A percentile compares a stretch with the other conserved stretches of the same genome.
These are phyloP conservation scores for Chlorella sp. DNA, from an alignment of 139 green algal species.

Conservation along the genomic window DNA sequence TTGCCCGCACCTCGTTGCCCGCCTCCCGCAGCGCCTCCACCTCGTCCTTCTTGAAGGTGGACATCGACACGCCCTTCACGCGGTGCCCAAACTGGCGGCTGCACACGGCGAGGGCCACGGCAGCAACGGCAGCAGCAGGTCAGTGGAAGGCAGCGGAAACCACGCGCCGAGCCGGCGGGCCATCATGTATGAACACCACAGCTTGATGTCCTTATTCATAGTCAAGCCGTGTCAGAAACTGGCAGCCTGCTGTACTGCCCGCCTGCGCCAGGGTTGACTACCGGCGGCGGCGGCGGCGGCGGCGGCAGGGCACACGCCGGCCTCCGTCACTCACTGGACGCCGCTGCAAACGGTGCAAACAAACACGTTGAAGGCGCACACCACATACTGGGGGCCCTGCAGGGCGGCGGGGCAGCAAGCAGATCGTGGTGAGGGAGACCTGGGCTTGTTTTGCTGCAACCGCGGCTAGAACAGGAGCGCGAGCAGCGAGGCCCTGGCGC, in stretches of 20 bases:
- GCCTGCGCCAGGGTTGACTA: background rate
- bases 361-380: constrained; percentile 74
- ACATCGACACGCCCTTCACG: constrained; percentile 83
- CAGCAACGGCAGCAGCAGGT: background rate
- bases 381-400: constrained; percentile 86
- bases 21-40: constrained; percentile 61
- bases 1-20: constrained; percentile 76
- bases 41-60: constrained; percentile 82
- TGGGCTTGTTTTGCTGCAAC: background rate
- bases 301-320: background rate
- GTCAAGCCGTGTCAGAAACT: no score
- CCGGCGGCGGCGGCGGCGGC: background rate
- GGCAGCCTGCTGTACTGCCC: no score
- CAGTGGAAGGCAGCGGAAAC: background rate
- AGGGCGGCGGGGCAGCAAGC: background rate
- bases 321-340: constrained; percentile 73
- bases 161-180: background rate
- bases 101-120: constrained; percentile 19
- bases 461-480: background rate
- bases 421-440: background rate
- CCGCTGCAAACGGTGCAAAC: constrained; percentile 84
- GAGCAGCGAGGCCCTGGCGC: no score
- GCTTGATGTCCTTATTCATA: background rate
- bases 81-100: constrained; percentile 84
- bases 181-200: background rate